phyloP scores from a whole-genome alignment of 495 filamentous ascomycete species.

The Penicillium manginii region DNA sequence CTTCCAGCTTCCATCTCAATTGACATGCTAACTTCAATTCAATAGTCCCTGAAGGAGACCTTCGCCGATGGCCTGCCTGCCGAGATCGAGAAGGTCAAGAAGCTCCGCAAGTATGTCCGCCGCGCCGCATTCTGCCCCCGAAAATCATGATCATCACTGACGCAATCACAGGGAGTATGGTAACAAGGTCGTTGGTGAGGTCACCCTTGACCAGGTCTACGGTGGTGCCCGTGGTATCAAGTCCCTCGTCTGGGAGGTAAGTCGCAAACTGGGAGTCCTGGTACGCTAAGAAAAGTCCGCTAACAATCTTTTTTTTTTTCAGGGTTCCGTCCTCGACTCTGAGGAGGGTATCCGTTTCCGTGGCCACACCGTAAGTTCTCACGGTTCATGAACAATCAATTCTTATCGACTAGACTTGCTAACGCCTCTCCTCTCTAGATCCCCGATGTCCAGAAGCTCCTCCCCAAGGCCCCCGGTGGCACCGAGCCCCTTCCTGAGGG shows the following conservation, averaged over 20 bases:
- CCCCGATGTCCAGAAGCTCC: conserved; percentile 95
- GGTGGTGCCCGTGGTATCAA: conserved; percentile 99
- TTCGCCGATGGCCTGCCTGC: conserved; percentile 93
- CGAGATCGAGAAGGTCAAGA: conserved; percentile 99
- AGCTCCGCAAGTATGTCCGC: conserved; percentile 79
- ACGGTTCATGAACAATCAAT: not conserved
- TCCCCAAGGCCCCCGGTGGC: conserved; percentile 95
- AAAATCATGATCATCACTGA: conserved; percentile 21
- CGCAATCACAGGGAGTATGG: conserved; percentile 74
- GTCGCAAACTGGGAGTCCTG: conserved; percentile 17
- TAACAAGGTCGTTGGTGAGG: conserved; percentile 92
- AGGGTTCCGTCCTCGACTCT: conserved; percentile 94
- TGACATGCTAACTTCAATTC: conserved; percentile 26
- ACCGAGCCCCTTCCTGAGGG: conserved; percentile 96
- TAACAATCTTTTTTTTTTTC: conserved; percentile 15
- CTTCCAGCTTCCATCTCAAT: conserved; percentile 18
- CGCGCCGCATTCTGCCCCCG: not conserved
- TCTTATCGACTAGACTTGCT: conserved; percentile 21
- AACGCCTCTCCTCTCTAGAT: conserved; percentile 55
- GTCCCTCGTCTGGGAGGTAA: conserved; percentile 92
- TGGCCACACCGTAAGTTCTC: conserved; percentile 77
- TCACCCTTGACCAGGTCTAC: conserved; percentile 98
- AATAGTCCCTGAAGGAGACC: conserved; percentile 93
- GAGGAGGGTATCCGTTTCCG: conserved; percentile 99
- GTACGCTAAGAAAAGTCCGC: conserved; percentile 2